Base-by-base conservation (phyloP, 495 filamentous ascomycete species). In the Chaetomium fimeti region DNA sequence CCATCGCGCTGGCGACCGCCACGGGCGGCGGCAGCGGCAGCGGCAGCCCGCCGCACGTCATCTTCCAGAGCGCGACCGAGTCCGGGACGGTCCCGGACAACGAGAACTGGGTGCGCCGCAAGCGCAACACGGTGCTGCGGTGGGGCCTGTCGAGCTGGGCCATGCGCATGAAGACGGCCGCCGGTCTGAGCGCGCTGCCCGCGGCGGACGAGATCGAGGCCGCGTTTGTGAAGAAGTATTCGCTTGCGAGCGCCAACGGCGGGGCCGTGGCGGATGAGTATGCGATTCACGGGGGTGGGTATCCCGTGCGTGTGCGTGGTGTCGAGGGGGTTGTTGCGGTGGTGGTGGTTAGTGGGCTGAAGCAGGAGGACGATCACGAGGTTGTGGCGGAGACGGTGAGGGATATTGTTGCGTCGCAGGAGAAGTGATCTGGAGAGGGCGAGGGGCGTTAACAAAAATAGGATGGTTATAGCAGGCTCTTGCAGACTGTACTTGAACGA, bases 351-450 rank as follows among this genome's bases (percentile, higher is more conserved):
- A 88, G 85, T 73, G 90, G 89, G 57, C 75, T 92, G 76, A 87
- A 85, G 78, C 88, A 91, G 76, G 83, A 90, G 72, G 84, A 91
- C 74, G 89, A 92, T 75, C 90, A 93, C 78, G 82, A 82, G 45
- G 84, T 91, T 51, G 84, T 91, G 64, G 82, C 89, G 2, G 85
- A 90, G 43, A 58, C 55, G 38, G 24, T 58, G n/a, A 43, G 9
- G 55, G 24, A 58, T 4, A 3, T 58, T 58, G 40, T 58, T 45
- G 36, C 55, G 29, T 20, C 55, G 12, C 55, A 58, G 38, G 55
- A 20, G 22, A n/a, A 58, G 22, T 45, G 12, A 40, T 43, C 8
- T 36, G 32, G 32, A 36, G 12, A 36, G 12, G 32, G 32, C 6
- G 1, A 11, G 32, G 32, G 8, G 32, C 8, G 32, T 11, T 36